Base-by-base conservation (phyloP, 225 moss, liverwort and hornwort species). In the Climacium dendroides region DNA sequence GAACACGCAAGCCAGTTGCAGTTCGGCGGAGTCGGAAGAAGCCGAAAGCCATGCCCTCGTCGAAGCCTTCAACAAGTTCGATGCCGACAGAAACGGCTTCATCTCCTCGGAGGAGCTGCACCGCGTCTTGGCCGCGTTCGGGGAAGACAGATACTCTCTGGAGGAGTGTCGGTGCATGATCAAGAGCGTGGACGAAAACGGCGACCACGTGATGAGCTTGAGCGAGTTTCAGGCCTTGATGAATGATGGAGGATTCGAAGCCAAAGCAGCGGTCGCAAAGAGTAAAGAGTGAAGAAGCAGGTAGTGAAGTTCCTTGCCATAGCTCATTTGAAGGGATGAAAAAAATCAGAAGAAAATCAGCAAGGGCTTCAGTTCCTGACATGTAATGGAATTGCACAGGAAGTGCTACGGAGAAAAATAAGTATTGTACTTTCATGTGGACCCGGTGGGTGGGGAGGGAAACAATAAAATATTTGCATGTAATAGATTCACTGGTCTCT, bases 31-130 rank as follows among this genome's bases (percentile, higher is more conserved):
- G 19, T 88, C 65, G 71, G 77, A 39, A 39, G 86, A 37, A 28
- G 54, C 26, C 73, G 86, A 86, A 26, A 29, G 57, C 15, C 91
- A 87, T 15, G 92, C 88, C 35, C 50, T 96, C 19, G 78, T 84
- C 66, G 90, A 89, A 34, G 94, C 87, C 7, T 96, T 97, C 84
- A 86, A 90, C 67, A 90, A 90, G 48, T 96, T 96, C 58, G 95
- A 96, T 48, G 80, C 85, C 39, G 73, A 96, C 87, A 92, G 86
- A 28, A 88, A 95, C 61, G 92, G 94, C 23, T 94, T 93, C 74
- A 93, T 96, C 79, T 94, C 96, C 35, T 86, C 93, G 2, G 91
- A 94, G 45, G 96, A 95, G 47, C 93, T 96, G 19, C 92, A 94
- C 84, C 86, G 81, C 48, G 92, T 89, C 39, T 54, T 96, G 82